Evolutionary conservation across 108 stramenopile genomes (phyloP).

Genomic region (Nannochloropsis oceanica): DNA sequence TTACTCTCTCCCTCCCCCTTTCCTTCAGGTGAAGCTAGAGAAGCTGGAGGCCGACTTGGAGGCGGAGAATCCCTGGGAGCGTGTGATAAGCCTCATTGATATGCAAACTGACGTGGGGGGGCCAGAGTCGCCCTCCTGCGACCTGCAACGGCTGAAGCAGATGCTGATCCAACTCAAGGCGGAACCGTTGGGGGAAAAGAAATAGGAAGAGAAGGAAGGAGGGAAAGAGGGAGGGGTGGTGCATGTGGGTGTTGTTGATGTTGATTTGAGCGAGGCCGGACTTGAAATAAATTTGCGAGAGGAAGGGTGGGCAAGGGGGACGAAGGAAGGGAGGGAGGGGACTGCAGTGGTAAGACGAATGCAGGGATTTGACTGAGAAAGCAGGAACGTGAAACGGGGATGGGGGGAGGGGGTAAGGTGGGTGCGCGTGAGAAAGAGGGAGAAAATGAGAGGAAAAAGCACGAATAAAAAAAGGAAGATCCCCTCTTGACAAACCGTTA

Average conservation of each 20-base stretch:
- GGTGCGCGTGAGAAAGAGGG: neutral
- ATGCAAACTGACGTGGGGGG: neutral
- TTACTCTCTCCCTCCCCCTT: neutral
- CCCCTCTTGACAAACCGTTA: neutral
- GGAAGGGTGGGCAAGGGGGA: neutral
- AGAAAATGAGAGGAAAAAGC: neutral
- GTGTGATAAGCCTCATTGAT: constrained; percentile 9
- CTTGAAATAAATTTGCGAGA: too few species aligned
- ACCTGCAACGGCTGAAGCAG: neutral
- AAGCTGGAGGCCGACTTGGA: constrained; percentile 24
- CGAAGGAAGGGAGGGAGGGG: neutral
- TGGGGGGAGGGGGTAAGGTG: neutral
- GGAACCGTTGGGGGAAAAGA: neutral
- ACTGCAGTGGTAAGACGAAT: neutral
- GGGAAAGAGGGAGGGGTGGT: too few species aligned
- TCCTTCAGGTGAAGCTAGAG: constrained; percentile 13
- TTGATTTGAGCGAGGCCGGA: too few species aligned
- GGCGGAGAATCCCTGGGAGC: constrained; percentile 27
- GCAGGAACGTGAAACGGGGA: neutral
- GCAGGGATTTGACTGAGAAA: neutral
- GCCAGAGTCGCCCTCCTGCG: neutral
- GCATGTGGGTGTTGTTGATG: too few species aligned
- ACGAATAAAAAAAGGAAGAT: neutral
- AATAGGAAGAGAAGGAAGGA: neutral
- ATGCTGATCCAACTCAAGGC: neutral